phyloP scores from a whole-genome alignment of 306 rosid species.

The Echinosophora koreensis region DNA sequence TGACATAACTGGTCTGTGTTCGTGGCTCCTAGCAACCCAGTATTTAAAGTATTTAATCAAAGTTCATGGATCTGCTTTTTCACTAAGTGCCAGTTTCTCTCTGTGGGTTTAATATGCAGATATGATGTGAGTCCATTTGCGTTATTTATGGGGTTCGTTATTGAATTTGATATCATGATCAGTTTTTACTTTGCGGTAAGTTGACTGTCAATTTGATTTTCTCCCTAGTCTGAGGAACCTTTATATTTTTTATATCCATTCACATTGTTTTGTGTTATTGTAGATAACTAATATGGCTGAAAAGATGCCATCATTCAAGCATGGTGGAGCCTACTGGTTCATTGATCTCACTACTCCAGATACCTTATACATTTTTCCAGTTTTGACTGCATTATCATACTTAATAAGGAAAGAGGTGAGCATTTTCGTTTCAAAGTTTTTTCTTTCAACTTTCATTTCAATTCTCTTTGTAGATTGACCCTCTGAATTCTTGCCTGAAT shows the following conservation, averaged over 20 bases:
- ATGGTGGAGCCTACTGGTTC: conserved; percentile 94
- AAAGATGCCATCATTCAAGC: conserved; percentile 86
- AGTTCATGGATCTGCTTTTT: conserved; percentile 38
- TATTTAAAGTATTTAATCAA: conserved; percentile 8
- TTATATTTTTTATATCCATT: conserved; percentile 42
- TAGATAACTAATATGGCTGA: conserved; percentile 91
- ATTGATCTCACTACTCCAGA: conserved; percentile 89
- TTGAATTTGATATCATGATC: conserved; percentile 82
- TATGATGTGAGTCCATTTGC: conserved; percentile 82
- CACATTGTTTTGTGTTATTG: conserved; percentile 46
- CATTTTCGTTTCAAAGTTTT: conserved; percentile 19
- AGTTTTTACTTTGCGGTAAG: conserved; percentile 96
- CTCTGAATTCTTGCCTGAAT: conserved; percentile 23
- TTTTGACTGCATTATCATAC: conserved; percentile 79
- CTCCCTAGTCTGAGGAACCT: conserved; percentile 31
- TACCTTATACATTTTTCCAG: conserved; percentile 50
- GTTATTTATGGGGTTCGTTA: conserved; percentile 89
- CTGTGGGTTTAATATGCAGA: conserved; percentile 60
- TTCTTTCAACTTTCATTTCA: conserved; percentile 22
- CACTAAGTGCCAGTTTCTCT: conserved; percentile 39
- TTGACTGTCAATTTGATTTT: conserved; percentile 41
- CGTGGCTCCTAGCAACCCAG: conserved; percentile 10
- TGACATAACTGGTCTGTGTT: conserved; percentile 20
- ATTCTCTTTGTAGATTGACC: conserved; percentile 33
- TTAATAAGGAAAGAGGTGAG: conserved; percentile 88